Evolutionary conservation across 2,329 filamentous ascomycete species (phyloP), one percentile per base, ranked within the genome.

Genomic region (Didymella pomorum): DNA sequence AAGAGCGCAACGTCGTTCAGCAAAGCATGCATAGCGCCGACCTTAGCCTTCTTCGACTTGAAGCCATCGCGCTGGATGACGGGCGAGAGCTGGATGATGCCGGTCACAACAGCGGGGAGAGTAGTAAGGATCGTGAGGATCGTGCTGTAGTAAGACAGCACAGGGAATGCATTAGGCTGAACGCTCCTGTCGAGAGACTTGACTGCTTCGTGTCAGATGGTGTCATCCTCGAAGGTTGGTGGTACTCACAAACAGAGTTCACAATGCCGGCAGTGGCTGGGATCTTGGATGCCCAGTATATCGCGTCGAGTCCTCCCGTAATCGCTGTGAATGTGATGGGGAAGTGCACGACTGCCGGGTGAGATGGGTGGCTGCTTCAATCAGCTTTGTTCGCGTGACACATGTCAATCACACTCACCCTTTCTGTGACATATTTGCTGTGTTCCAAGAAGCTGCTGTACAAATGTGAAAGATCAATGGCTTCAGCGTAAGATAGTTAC

Each of bases 291-390:
- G 65, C 57, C 54, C 70, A 68, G 67, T 78, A 71, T 18, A 79
- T 63, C 29, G 74, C 72, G 65, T 82, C 80, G 58, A 82, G 76
- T 42, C 59, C 75, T 48, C 76, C 79, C 33, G 78, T 75, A 14
- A 81, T 70, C 42, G 73, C 65, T 58, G 79, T 74, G 69, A 81
- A 81, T 55, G 79, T 75, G 52, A 83, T 75, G 20, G 81, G 80
- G 67, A 80, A 81, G 70, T 83, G 81, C 43, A 82, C 79, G 11
- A 76, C 71, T 25, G 79, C 79, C 47, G 41, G 41, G 41, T 83
- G 80, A 41, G 73, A 68, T 52, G 81, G 80, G 63, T 80, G 79
- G 58, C 75, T 78, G 56, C 59, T 62, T 16, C 16, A 14, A 20
- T 58, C 11, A 58, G 46, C 14, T 41, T 11, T 23, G 21, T 21